Evolutionary conservation across 2,329 filamentous ascomycete genomes (phyloP).

Genomic region (Botrytis cinerea): DNA sequence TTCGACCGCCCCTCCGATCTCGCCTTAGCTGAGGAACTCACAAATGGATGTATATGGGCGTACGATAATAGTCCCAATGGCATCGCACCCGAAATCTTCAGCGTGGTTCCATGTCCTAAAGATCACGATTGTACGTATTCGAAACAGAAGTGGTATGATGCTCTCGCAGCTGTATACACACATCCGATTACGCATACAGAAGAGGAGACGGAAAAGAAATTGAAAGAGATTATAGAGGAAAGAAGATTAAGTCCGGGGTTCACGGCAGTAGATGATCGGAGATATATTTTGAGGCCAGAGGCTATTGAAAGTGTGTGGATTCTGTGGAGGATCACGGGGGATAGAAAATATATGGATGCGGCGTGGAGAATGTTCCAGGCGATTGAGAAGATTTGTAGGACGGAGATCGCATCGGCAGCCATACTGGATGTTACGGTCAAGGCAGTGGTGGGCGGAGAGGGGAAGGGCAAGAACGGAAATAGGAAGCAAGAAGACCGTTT

Average conservation of each 20-base stretch:
- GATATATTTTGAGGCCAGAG: slow-evolving; percentile 51
- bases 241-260: slow-evolving; percentile 34
- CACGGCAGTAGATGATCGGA: slow-evolving; percentile 31
- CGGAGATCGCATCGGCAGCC: slow-evolving; percentile 47
- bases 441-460: slow-evolving; percentile 53
- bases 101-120: slow-evolving; percentile 42
- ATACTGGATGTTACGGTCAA: slow-evolving; percentile 45
- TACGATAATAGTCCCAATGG: slow-evolving; percentile 59
- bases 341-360: slow-evolving; percentile 44
- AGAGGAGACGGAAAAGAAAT: slow-evolving; percentile 24
- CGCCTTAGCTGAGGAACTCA: slow-evolving; percentile 56
- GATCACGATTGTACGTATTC: slow-evolving; percentile 36
- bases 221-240: slow-evolving; percentile 28
- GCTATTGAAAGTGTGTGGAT: slow-evolving; percentile 70
- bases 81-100: slow-evolving; percentile 62
- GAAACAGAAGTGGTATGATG: slow-evolving; percentile 54
- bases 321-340: slow-evolving; percentile 46
- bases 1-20: slow-evolving; percentile 57
- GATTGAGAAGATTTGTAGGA: slow-evolving; percentile 48
- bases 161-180: slow-evolving; percentile 24
- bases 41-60: slow-evolving; percentile 64
- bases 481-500: not conserved
- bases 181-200: not conserved
- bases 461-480: slow-evolving; percentile 38
- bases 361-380: slow-evolving; percentile 53